These are phyloP conservation scores for Penicillium oxalicum DNA, from an alignment of 2,329 filamentous ascomycete species.

Conservation along the genomic window DNA sequence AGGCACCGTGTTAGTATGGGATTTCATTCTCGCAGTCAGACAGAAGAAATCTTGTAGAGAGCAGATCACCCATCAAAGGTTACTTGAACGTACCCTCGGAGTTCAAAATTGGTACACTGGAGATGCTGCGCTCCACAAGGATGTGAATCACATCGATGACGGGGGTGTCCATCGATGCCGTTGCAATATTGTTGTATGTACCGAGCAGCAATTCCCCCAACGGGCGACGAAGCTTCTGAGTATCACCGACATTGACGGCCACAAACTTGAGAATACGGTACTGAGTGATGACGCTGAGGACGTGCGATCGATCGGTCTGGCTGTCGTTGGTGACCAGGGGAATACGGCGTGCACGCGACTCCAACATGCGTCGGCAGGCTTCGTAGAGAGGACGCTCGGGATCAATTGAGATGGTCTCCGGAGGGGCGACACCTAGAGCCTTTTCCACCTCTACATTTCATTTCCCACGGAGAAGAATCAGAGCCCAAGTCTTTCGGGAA, in stretches of 20 bases:
- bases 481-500: too few species aligned
- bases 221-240: conserved; percentile 80
- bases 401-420: conserved; percentile 94
- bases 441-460: conserved; percentile 74
- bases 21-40: neutral
- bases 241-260: conserved; percentile 87
- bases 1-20: conserved; percentile 1
- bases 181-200: conserved; percentile 73
- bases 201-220: conserved; percentile 78
- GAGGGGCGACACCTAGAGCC: conserved; percentile 80
- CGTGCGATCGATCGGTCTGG: conserved; percentile 84
- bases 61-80: neutral
- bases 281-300: conserved; percentile 95
- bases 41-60: neutral
- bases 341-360: conserved; percentile 86
- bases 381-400: conserved; percentile 88
- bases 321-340: conserved; percentile 90
- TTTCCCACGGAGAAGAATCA: too few species aligned
- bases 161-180: conserved; percentile 78
- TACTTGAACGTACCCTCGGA: conserved; percentile 50
- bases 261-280: conserved; percentile 99
- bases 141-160: conserved; percentile 92
- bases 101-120: conserved; percentile 88
- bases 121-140: conserved; percentile 90
- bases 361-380: conserved; percentile 88